These are phyloP conservation scores for Metschnikowia gruessii DNA, from an alignment of 805 yeast species.

Conservation along the genomic window DNA sequence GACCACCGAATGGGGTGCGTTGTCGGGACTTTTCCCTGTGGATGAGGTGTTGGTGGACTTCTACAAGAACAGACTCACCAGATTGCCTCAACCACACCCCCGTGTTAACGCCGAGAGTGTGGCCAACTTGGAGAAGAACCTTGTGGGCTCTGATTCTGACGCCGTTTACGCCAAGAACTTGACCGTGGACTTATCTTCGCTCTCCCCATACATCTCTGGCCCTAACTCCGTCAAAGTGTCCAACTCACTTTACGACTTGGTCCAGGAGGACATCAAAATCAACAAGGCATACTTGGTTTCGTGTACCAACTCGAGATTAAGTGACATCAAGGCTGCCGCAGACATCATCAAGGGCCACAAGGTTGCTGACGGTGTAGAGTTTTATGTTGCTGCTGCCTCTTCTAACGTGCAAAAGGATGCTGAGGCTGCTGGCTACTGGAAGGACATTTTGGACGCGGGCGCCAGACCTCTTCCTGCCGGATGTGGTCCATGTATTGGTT, in stretches of 20 bases:
- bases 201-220: conserved; percentile 89
- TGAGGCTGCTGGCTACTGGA: conserved; percentile 89
- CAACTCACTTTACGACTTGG: conserved; percentile 69
- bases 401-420: conserved; percentile 92
- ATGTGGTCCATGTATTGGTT: conserved; percentile 98
- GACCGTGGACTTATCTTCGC: conserved; percentile 70
- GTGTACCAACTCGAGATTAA: conserved; percentile 91
- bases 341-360: conserved; percentile 76
- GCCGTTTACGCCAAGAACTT: conserved; percentile 88
- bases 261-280: conserved; percentile 69
- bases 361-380: conserved; percentile 86
- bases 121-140: conserved; percentile 45
- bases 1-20: conserved; percentile 47
- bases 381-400: conserved; percentile 97
- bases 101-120: conserved; percentile 69
- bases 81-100: conserved; percentile 73
- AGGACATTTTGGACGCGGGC: conserved; percentile 84
- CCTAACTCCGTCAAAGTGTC: conserved; percentile 96
- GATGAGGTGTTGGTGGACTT: conserved; percentile 75
- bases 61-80: conserved; percentile 62
- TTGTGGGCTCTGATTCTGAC: conserved; percentile 59
- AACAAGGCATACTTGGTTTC: conserved; percentile 97
- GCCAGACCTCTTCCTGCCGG: conserved; percentile 96
- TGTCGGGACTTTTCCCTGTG: conserved; percentile 96
- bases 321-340: conserved; percentile 95